Base-by-base conservation (phyloP, 768 basidiomycete species). In the Suillus tomentosus region DNA sequence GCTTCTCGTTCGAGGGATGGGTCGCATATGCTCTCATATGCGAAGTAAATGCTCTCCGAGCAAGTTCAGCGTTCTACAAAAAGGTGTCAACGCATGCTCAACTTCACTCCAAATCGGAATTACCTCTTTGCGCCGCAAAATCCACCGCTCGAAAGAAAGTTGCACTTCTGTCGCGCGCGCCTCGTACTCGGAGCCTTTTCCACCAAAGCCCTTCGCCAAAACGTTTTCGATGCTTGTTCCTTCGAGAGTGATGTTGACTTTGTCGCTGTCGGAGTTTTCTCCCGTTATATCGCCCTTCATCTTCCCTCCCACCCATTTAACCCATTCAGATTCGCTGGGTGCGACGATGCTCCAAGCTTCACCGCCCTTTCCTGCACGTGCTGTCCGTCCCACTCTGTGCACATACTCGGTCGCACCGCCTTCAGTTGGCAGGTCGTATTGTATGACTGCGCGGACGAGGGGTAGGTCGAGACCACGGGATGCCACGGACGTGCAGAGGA, bases 391-490 rank as follows among this genome's bases (percentile, higher is more conserved):
- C 9, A 99, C 94, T 55, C 97, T 87, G 79, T 99, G 97, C 11
- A 99, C 88, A 70, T 99, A 99, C 74, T 99, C 97, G 13, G 91
- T 97, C 34, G 89, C 89, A 11, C 97, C 96, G 19, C 95, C 93
- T 80, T 99, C 97, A 0, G 97, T 99, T 0, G 97, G 96, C 24
- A 99, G 85, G 74, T 99, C 97, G 71, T 97, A 97, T 72, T 99
- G 97, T 39, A 99, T 79, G 65, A 99, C 95, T 3, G 94, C 92
- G 42, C 91, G 89, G 8, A 99, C 95, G n/a, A 92, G 84, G 6
- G 95, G 95, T 34, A 99, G 81, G 78, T 99, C 96, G 31, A 99
- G 85, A 72, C 97, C 97, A 73, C 97, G 94, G n/a, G 97, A 95
- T 3, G 97, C 97, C 60, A 99, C 96, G 10, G 95, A 96, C 1